Conservation (phyloP, 305 asterid species). For the Solanum chacoense region DNA sequence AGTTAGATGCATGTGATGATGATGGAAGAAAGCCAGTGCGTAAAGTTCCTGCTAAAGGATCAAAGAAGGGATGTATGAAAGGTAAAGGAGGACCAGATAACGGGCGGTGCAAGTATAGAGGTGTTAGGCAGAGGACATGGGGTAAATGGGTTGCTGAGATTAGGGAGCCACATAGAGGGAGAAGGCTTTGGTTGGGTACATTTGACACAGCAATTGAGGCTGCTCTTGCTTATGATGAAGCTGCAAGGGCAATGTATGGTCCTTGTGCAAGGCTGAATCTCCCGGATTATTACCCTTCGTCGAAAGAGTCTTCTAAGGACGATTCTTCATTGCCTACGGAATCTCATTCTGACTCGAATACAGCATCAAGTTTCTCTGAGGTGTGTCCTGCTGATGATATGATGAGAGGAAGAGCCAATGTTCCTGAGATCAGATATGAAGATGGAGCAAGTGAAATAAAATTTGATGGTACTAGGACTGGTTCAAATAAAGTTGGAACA, state of each 20-base stretch:
- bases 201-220: constrained; percentile 54
- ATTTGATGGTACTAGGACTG: not conserved
- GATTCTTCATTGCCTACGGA: constrained; percentile 9
- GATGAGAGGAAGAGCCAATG: not conserved
- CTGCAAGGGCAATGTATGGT: constrained; percentile 76
- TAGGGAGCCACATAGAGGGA: constrained; percentile 71
- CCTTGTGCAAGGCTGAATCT: constrained; percentile 60
- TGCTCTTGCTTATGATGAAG: constrained; percentile 80
- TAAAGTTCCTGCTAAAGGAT: constrained; percentile 85
- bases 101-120: constrained; percentile 49
- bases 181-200: constrained; percentile 83
- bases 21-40: constrained; percentile 22
- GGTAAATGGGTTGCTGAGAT: constrained; percentile 99
- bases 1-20: constrained; percentile 20
- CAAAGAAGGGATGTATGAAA: constrained; percentile 90
- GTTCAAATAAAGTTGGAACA: not conserved
- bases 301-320: constrained; percentile 6
- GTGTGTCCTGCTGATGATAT: constrained; percentile 8
- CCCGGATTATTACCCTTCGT: constrained; percentile 9
- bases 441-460: not conserved
- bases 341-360: constrained; percentile 19
- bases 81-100: constrained; percentile 93
- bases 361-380: constrained; percentile 36
- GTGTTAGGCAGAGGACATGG: constrained; percentile 94
- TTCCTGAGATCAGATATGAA: constrained; percentile 6